Conservation (phyloP, 2,329 filamentous ascomycete genomes). For the Xylariomycetidae sp. region DNA sequence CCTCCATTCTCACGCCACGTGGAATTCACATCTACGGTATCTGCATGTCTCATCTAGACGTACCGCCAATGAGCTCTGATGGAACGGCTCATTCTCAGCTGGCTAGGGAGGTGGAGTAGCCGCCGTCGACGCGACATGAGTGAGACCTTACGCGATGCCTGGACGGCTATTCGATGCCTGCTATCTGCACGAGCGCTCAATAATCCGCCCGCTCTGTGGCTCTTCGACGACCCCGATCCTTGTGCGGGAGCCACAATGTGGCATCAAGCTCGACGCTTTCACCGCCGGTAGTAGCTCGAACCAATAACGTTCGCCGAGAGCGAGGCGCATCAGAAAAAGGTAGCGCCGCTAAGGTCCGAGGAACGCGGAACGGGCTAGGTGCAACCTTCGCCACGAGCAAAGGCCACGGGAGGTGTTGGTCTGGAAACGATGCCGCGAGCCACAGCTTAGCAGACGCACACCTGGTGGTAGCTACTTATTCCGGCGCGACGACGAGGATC, state of each 20-base stretch:
- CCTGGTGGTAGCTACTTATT: neutral
- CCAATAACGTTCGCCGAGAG: slow-evolving; percentile 6
- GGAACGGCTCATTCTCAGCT: neutral
- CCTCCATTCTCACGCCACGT: slow-evolving; percentile 6
- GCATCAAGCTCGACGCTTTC: neutral
- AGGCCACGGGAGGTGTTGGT: neutral
- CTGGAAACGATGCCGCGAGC: neutral
- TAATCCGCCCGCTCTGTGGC: neutral
- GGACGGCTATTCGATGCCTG: neutral
- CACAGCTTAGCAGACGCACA: neutral
- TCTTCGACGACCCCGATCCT: neutral
- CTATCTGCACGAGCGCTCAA: neutral
- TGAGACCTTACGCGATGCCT: neutral
- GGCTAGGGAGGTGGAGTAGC: neutral
- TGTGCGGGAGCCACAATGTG: slow-evolving; percentile 1
- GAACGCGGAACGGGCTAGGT: neutral
- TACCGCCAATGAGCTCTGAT: slow-evolving; percentile 1
- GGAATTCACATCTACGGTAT: slow-evolving; percentile 5
- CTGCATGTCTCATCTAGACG: slow-evolving; percentile 5
- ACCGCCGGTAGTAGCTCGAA: neutral
- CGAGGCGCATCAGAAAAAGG: neutral
- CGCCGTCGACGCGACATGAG: neutral
- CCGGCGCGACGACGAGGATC: neutral
- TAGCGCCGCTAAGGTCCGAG: no score
- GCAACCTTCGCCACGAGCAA: neutral